Base-by-base conservation (phyloP, 2,329 filamentous ascomycete species). In the Penicillium sp. region DNA sequence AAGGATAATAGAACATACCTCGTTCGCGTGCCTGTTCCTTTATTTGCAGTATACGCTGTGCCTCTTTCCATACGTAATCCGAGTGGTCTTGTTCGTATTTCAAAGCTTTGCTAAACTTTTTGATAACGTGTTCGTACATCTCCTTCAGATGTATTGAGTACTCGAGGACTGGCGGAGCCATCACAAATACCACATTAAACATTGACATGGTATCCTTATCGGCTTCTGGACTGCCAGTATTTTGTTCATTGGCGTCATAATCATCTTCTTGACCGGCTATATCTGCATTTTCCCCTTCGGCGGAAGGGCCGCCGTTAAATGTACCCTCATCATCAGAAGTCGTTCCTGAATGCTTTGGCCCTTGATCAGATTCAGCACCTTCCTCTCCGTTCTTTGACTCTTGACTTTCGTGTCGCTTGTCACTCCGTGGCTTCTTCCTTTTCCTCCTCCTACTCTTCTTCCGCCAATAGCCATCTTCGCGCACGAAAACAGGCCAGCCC, bases 151-250 rank as follows among this genome's bases (percentile, higher is more conserved):
- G 78, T 66, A 78, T 80, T 56, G 89, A 88, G 62, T 88, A 86
- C 67, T 96, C 89, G 56, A 92, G 79, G 52, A 87, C 84, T 50
- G 87, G 87, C 3, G 91, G 89, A 63, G 90, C 88, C 62, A 97
- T 78, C 51, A 96, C 89, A 71, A 97, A 97, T 23, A 97, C 91
- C 11, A 97, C 83, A 71, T 97, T 96, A 75, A 99, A 99, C 93
- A 97, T 97, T 61, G 87, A 91, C 89, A 97, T 92, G 47, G 84
- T 83, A 58, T 83, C 76, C 59, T 78, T 80, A 51, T 79, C 77
- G 47, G 69, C 66, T 50, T 73, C 69, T 42, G 65, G 43, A 5
- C 62, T 57, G 46, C 66, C 67, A 45, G 64, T 63, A 3, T 14
- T 16, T 9, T 59, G 45, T 16, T 60, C 45, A 50, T 63, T 68